Conservation (phyloP, 1,284 basidiomycete species). For the Sanghuangporus weigelae region DNA sequence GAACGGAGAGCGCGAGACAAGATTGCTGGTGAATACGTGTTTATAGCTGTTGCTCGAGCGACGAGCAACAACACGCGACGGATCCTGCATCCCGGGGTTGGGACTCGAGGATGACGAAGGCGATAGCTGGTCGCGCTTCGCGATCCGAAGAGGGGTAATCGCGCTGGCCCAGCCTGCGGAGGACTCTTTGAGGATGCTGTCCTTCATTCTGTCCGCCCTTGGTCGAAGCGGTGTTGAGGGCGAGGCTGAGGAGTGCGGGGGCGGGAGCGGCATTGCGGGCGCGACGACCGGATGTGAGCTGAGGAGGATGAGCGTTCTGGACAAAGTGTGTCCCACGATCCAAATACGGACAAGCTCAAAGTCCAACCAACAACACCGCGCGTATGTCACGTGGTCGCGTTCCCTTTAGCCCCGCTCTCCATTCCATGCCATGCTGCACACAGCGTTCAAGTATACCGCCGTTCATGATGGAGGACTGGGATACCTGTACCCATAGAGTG, state of each 20-base stretch:
- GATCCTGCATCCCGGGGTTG: constrained; percentile 31
- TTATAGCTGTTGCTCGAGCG: constrained; percentile 80
- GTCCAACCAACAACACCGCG: background rate
- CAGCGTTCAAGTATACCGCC: background rate
- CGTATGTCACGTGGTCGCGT: constrained; percentile 2
- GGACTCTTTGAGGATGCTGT: constrained; percentile 17
- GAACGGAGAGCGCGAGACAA: constrained; percentile 89
- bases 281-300: background rate
- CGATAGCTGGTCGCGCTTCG: constrained; percentile 51
- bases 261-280: constrained; percentile 27
- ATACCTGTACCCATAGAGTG: no score
- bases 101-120: constrained; percentile 24
- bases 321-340: background rate
- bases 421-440: background rate
- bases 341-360: background rate
- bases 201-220: constrained; percentile 18
- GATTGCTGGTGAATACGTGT: constrained; percentile 74
- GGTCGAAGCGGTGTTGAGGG: constrained; percentile 21
- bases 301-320: background rate
- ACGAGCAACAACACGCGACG: constrained; percentile 37
- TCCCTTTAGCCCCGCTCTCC: background rate
- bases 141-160: constrained; percentile 64
- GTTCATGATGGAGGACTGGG: no score
- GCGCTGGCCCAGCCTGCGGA: constrained; percentile 23
- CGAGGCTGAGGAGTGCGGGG: background rate